Evolutionary conservation across 169 alveolate genomes (phyloP), one percentile per base, ranked within the genome.

Genomic region (Cryptosporidium tyzzeri): DNA sequence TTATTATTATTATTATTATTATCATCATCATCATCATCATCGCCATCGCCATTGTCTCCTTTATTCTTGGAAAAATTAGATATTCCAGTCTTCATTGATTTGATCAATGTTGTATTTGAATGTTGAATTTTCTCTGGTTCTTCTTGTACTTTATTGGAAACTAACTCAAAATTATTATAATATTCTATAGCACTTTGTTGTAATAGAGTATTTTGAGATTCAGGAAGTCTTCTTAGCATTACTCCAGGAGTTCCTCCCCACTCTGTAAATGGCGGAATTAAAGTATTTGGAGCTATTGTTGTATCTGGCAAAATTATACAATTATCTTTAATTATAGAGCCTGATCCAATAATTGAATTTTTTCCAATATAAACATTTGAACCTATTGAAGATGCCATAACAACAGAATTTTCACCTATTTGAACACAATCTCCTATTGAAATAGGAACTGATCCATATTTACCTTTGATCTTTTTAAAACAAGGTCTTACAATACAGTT

Each of bases 181-280:
- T 84, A 93, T 21, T 48, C 91, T 2, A 45, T 33, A 8, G 74
- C 67, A 80, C 91, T 33, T 29, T 80, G 89, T 69, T 91, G 94
- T 48, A 91, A 67, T 9, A 94, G 70, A 10, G 73, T 16, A 26
- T 50, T 69, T 85, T 85, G 71, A 10, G 93, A 84, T 65, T 95
- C 97, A 50, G 95, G 91, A n/a, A 94, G 87, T 33, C 91, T 91
- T 39, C 96, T 96, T 12, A 94, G 35, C 39, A 91, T 65, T 55
- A 85, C 85, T 39, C 95, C 98, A 2, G 98, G 98, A 44, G 84
- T 74, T 44, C 98, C 98, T 18, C 97, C 96, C 92, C 92, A 94
- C 58, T 93, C 95, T 29, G 97, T 93, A 87, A 92, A 93, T 6
- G 97, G 94, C 21, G 97, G 95, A 41, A 96, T 93, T 33, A 93